Base-by-base conservation (phyloP, 1,139 yeast genomes). In the Hanseniaspora sp. region DNA sequence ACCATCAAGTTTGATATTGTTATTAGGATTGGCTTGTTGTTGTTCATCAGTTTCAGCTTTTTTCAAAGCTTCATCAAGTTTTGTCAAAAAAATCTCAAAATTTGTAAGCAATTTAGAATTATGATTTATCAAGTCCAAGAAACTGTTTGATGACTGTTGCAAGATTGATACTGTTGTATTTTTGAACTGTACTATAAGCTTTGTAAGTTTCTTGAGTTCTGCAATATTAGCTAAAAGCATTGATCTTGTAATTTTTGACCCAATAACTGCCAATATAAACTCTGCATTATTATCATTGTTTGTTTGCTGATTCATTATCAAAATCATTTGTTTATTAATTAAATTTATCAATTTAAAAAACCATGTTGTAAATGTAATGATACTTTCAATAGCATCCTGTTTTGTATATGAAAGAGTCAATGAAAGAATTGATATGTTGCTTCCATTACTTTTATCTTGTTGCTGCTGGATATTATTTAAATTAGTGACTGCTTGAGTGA, bases 381-480 rank as follows among this genome's bases (percentile, higher is more conserved):
- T 48, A 42, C 53, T 48, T 35, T 48, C 53, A 17, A 48, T 48
- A 3, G 53, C 34, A 17, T 48, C 53, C 29, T 48, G 53, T 33
- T 48, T 48, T 3, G 53, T 48, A 42, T 48, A 48, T 17, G 53
- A 48, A 6, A 48, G 17, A 35, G 53, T 48, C 29, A 48, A 42
- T 28, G 53, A 48, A 9, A 49, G 13, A 28, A 43, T 49, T 7
- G 53, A 49, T 1, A 49, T 49, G 12, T 49, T 44, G 8, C 38
- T 46, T 1, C 48, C 41, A 17, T 55, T 66, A 68, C 41, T 66
- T 65, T 35, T 64, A 56, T 49, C 63, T 65, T 13, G 64, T 62
- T 35, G 58, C 60, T 12, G 63, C 58, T 49, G 60, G 60, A 42
- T 60, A 58, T 49, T 58, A 43, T 8, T 58, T 56, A 42, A 59